Evolutionary conservation across 768 basidiomycete genomes (phyloP).

Genomic region (Pleurotus sapidus): DNA sequence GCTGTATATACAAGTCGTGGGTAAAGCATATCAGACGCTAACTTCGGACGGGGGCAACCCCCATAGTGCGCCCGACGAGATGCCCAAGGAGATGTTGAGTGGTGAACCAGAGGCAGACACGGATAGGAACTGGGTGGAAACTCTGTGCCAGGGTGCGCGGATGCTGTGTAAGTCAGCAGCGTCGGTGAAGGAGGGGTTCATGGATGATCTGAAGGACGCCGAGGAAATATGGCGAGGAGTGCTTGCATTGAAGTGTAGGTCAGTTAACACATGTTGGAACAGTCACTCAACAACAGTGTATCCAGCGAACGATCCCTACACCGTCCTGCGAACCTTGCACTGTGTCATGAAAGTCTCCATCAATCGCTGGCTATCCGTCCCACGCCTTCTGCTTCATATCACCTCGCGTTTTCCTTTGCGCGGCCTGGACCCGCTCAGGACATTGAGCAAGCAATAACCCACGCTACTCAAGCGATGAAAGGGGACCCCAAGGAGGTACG

Average conservation of each 20-base stretch:
- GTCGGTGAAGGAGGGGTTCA: slow-evolving; percentile 29
- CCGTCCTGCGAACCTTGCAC: slow-evolving; percentile 46
- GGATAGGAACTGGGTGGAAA: slow-evolving; percentile 72
- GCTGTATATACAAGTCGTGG: slow-evolving; percentile 81
- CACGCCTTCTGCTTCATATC: slow-evolving; percentile 63
- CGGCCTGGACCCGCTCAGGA: slow-evolving; percentile 64
- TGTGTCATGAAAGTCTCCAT: slow-evolving; percentile 55
- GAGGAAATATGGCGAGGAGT: slow-evolving; percentile 72
- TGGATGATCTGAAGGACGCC: slow-evolving; percentile 64
- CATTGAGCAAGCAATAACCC: slow-evolving; percentile 61
- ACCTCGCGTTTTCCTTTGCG: slow-evolving; percentile 74
- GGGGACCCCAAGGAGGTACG: slow-evolving; percentile 58
- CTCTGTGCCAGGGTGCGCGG: slow-evolving; percentile 71
- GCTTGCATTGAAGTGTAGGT: slow-evolving; percentile 65
- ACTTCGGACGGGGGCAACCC: slow-evolving; percentile 26
- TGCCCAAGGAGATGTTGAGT: slow-evolving; percentile 8
- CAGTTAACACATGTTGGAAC: too few relatives aligned
- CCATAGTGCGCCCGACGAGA: neutral
- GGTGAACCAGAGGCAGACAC: slow-evolving; percentile 44
- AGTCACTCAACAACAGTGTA: neutral
- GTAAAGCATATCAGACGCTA: slow-evolving; percentile 73
- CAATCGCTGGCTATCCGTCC: slow-evolving; percentile 46
- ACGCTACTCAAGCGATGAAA: slow-evolving; percentile 74
- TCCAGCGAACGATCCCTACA: slow-evolving; percentile 63
- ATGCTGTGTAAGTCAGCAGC: slow-evolving; percentile 64